A percentile compares a stretch with the other conserved stretches of the same genome.
Evolutionary conservation across 2,329 filamentous ascomycete genomes (phyloP).

Genomic region (Claviceps citrina): DNA sequence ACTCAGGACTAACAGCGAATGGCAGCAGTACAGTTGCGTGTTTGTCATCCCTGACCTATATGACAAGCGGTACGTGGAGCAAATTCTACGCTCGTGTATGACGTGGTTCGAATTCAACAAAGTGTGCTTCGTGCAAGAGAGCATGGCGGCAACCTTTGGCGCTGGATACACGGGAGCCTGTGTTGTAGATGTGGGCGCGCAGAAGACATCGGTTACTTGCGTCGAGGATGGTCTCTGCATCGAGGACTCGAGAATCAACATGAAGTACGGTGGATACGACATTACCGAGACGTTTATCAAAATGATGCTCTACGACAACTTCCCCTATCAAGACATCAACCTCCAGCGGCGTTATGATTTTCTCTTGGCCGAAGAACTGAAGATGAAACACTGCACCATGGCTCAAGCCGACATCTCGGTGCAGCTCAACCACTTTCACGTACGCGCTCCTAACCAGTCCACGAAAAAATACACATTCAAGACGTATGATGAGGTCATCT

Average conservation of each 20-base stretch:
- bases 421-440: slow-evolving; percentile 76
- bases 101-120: slow-evolving; percentile 78
- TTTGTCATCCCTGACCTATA: slow-evolving; percentile 94
- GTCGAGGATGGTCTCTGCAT: slow-evolving; percentile 92
- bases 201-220: slow-evolving; percentile 94
- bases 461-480: slow-evolving; percentile 93
- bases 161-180: slow-evolving; percentile 89
- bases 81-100: slow-evolving; percentile 71
- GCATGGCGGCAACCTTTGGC: slow-evolving; percentile 83
- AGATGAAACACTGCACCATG: slow-evolving; percentile 84
- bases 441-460: slow-evolving; percentile 73
- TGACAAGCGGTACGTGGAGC: slow-evolving; percentile 82
- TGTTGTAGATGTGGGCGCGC: slow-evolving; percentile 88
- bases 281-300: slow-evolving; percentile 90
- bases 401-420: slow-evolving; percentile 80
- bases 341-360: slow-evolving; percentile 82
- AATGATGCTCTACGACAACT: slow-evolving; percentile 95
- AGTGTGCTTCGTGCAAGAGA: slow-evolving; percentile 91
- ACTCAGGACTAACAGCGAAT: slow-evolving; percentile 60
- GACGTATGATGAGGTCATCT: slow-evolving; percentile 86
- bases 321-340: slow-evolving; percentile 92
- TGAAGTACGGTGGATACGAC: slow-evolving; percentile 86
- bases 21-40: slow-evolving; percentile 87
- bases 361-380: slow-evolving; percentile 83
- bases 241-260: slow-evolving; percentile 85